Evolutionary conservation across 768 basidiomycete genomes (phyloP).

Genomic region (Rhodocollybia butyracea): DNA sequence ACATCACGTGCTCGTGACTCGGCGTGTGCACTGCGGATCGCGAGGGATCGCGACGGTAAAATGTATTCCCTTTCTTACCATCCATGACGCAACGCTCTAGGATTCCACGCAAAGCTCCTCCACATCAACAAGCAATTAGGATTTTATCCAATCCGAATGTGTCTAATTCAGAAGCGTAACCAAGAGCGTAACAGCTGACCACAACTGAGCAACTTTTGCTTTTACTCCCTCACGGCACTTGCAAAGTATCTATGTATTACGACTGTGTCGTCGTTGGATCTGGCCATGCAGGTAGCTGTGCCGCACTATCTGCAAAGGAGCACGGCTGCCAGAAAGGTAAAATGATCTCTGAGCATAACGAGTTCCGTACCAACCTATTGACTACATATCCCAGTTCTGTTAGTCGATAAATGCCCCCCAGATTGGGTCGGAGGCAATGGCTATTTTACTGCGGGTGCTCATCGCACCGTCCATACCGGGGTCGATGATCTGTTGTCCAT

Average conservation of each 20-base stretch:
- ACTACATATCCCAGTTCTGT: slow-evolving; percentile 38
- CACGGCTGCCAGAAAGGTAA: slow-evolving; percentile 51
- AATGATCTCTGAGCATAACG: slow-evolving; percentile 4
- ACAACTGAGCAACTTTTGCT: not conserved
- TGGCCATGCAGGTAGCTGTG: slow-evolving; percentile 66
- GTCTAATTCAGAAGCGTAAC: too few relatives aligned
- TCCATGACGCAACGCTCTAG: too few relatives aligned
- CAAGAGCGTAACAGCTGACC: slow-evolving; percentile 1
- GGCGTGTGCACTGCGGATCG: too few relatives aligned
- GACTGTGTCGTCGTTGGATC: slow-evolving; percentile 66
- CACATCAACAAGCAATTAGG: too few relatives aligned
- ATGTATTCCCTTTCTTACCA: too few relatives aligned
- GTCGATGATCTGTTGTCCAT: slow-evolving; percentile 57
- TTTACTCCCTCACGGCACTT: not conserved
- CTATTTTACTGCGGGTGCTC: slow-evolving; percentile 69
- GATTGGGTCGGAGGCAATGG: slow-evolving; percentile 71
- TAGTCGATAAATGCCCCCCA: slow-evolving; percentile 62
- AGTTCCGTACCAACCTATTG: not conserved
- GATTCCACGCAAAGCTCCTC: too few relatives aligned
- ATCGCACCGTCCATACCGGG: slow-evolving; percentile 61
- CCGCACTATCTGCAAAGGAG: slow-evolving; percentile 58
- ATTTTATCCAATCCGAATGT: too few relatives aligned
- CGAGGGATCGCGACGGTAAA: too few relatives aligned
- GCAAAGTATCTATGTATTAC: slow-evolving; percentile 9
- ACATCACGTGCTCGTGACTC: too few relatives aligned